Percentiles rank a stretch among this genome's conserved stretches.
Conservation (phyloP, 768 basidiomycete species). For the Auriculariales sp. region DNA sequence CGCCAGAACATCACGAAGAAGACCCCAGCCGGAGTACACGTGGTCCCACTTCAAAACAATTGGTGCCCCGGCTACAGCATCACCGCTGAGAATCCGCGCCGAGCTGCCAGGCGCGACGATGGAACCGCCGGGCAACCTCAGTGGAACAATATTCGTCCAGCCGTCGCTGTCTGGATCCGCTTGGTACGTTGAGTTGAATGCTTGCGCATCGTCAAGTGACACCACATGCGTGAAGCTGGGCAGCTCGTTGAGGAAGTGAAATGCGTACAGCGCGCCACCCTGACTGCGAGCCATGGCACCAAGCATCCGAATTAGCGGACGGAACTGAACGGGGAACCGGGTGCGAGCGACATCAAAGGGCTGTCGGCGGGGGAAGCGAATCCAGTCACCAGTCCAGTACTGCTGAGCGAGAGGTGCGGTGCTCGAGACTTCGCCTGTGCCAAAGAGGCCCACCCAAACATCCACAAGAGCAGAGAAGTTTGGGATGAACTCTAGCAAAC, state of each 20-base stretch:
- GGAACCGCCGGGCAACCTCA: conserved; percentile 65
- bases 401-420: conserved; percentile 57
- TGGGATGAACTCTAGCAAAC: conserved; percentile 63
- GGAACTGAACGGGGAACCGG: conserved; percentile 70
- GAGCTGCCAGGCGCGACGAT: conserved; percentile 48
- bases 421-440: conserved; percentile 48
- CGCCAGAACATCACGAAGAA: conserved; percentile 67
- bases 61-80: conserved; percentile 44
- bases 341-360: conserved; percentile 72
- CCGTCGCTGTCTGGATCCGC: conserved; percentile 42
- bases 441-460: conserved; percentile 69
- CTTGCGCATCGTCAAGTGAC: conserved; percentile 43
- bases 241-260: conserved; percentile 59
- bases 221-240: conserved; percentile 65
- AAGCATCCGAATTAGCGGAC: conserved; percentile 53
- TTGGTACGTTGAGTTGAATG: conserved; percentile 61
- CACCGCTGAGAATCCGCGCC: conserved; percentile 50
- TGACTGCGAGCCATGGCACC: conserved; percentile 60
- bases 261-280: conserved; percentile 55
- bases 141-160: conserved; percentile 50
- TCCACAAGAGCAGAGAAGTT: conserved; percentile 59
- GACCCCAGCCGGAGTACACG: conserved; percentile 73
- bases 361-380: conserved; percentile 53
- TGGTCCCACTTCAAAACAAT: conserved; percentile 70
- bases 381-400: conserved; percentile 73